Evolutionary conservation across 2,329 filamentous ascomycete genomes (phyloP).

Genomic region (Penicillium sp.): DNA sequence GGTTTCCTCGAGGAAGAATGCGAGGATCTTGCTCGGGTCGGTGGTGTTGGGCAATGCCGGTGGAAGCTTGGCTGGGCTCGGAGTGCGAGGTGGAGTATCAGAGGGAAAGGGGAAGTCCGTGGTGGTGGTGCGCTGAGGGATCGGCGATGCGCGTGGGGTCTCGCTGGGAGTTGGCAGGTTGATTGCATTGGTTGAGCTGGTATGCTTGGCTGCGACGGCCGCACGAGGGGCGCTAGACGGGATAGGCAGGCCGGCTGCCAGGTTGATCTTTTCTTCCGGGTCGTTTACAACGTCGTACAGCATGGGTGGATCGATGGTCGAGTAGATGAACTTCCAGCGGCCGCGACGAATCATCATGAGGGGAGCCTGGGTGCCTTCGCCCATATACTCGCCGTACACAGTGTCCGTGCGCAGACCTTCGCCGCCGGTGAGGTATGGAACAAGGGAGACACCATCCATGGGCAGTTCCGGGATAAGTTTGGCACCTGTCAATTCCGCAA

Average conservation of each 20-base stretch:
- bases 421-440: slow-evolving; percentile 66
- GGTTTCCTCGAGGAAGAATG: slow-evolving; percentile 70
- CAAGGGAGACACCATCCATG: slow-evolving; percentile 77
- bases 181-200: slow-evolving; percentile 24
- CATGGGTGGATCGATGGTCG: slow-evolving; percentile 76
- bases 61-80: slow-evolving; percentile 36
- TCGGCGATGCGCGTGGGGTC: slow-evolving; percentile 30
- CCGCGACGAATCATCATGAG: slow-evolving; percentile 92
- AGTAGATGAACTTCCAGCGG: slow-evolving; percentile 86
- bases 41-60: slow-evolving; percentile 32
- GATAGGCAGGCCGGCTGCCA: slow-evolving; percentile 44
- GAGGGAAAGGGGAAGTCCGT: slow-evolving; percentile 30
- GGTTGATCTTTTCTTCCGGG: slow-evolving; percentile 71
- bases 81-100: slow-evolving; percentile 40
- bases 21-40: slow-evolving; percentile 48
- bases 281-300: slow-evolving; percentile 76
- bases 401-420: slow-evolving; percentile 65
- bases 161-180: slow-evolving; percentile 33
- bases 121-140: slow-evolving; percentile 23
- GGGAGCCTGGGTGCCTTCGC: slow-evolving; percentile 82
- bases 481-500: slow-evolving; percentile 75
- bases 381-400: slow-evolving; percentile 93
- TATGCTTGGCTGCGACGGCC: slow-evolving; percentile 43
- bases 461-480: slow-evolving; percentile 68
- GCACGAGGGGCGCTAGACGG: slow-evolving; percentile 13